These are phyloP conservation scores for Pythium dissimile DNA, from an alignment of 352 stramenopile genomes.

Conservation along the genomic window DNA sequence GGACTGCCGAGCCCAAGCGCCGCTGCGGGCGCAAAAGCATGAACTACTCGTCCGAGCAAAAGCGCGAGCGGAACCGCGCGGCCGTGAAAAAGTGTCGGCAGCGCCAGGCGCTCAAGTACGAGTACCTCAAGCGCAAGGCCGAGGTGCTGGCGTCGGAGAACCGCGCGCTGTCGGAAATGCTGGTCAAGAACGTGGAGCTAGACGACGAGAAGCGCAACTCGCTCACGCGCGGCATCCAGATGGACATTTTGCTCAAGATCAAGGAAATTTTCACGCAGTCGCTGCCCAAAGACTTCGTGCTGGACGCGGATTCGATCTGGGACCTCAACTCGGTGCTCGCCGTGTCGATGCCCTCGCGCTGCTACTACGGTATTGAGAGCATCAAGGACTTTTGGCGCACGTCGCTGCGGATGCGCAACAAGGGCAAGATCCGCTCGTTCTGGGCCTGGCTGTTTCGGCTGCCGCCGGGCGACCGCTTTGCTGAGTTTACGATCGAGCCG, in stretches of 20 bases:
- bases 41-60: constrained; percentile 84
- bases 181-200: constrained; percentile 67
- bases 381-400: constrained; percentile 88
- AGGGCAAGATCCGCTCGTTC: constrained; percentile 85
- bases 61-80: constrained; percentile 80
- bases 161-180: constrained; percentile 64
- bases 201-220: constrained; percentile 49
- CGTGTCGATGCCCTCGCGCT: constrained; percentile 82
- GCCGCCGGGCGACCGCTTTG: constrained; percentile 69
- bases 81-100: constrained; percentile 83
- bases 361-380: constrained; percentile 84
- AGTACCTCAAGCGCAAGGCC: constrained; percentile 75
- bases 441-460: constrained; percentile 82
- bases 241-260: constrained; percentile 86
- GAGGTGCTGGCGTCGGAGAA: constrained; percentile 67
- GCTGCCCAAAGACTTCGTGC: constrained; percentile 80
- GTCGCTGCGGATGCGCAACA: constrained; percentile 82
- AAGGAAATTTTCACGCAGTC: constrained; percentile 87
- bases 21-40: constrained; percentile 81
- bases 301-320: constrained; percentile 84
- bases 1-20: constrained; percentile 40
- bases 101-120: constrained; percentile 75
- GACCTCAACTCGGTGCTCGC: constrained; percentile 81
- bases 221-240: constrained; percentile 79
- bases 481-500: constrained; percentile 70